Evolutionary conservation across 2,329 filamentous ascomycete species (phyloP), one percentile per base, ranked within the genome.

Genomic region (Aspergillus brasiliensis): DNA sequence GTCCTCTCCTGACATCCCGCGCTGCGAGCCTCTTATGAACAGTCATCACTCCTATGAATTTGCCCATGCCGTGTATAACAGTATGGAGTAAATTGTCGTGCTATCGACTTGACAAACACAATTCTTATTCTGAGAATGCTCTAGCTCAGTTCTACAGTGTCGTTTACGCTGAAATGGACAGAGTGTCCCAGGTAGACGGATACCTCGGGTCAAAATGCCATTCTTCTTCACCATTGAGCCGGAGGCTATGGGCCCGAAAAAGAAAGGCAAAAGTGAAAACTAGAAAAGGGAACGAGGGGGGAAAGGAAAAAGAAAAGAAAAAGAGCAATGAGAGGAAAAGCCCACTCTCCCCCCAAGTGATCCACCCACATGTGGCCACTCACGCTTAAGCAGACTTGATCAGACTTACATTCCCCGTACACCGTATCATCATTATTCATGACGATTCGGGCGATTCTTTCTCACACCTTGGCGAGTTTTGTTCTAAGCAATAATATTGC

Each of bases 1-100:
- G 10, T 27, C 40, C 40, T 57, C 52, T 59, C 63, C 62, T 63
- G 56, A 59, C 58, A 51, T 63, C 51, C 46, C 8, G 46, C 21
- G 11, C 49, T 42, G 37, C 44, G 48, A 59, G 54, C 52, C 37
- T 49, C 37, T 46, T 53, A 19, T 11, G 31, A 13, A 34, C 31
- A 34, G 31, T 34, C 31, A 34, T 34, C 31, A 10, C 17, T 51
- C 25, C 40, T 17, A 11, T 27, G 37, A 42, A 19, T 27, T 51
- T 51, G 13, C 31, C 31, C 31, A 34, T 13, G 27, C 8, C 46
- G 2, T 46, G 46, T 13, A 34, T 19, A 17, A 19, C n/a, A n/a
- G n/a, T n/a, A n/a, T n/a, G n/a, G n/a, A 42, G 27, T n/a, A 15
- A 13, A 44, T 31, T 17, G 13, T 28, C n/a, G n/a, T 34, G 10